phyloP scores from a whole-genome alignment of 805 yeast species.

The Nakazawaea ishiwadae region DNA sequence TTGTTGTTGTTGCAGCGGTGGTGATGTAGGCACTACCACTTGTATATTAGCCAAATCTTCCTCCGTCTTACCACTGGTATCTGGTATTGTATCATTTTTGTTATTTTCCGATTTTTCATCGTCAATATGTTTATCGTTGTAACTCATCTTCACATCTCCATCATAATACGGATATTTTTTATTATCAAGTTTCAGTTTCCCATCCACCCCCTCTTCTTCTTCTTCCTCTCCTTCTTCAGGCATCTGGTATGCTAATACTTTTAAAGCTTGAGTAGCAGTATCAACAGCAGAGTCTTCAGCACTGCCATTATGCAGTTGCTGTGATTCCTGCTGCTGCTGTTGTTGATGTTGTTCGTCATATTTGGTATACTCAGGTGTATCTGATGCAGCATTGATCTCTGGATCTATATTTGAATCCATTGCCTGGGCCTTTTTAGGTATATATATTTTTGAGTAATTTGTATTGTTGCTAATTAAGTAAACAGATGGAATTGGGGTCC shows the following conservation, averaged over 20 bases:
- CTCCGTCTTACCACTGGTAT: too few species aligned
- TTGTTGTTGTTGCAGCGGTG: background rate
- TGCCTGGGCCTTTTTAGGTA: too few species aligned
- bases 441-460: background rate
- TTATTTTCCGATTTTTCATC: background rate
- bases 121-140: background rate
- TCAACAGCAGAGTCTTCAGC: constrained; percentile 5
- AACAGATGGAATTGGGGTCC: too few species aligned
- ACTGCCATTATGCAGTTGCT: background rate
- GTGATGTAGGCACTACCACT: too few species aligned
- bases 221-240: background rate
- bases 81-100: background rate
- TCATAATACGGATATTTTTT: too few species aligned
- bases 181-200: background rate
- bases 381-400: constrained; percentile 6
- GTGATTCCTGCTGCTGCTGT: background rate
- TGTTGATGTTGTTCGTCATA: background rate
- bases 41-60: too few species aligned
- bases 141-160: background rate
- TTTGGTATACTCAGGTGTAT: background rate
- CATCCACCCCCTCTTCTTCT: background rate
- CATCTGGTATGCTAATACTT: constrained; percentile 7
- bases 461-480: too few species aligned
- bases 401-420: constrained; percentile 14
- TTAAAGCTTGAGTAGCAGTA: constrained; percentile 10